Conservation (phyloP, 2,329 filamentous ascomycete species). For the Parafenestella ontariensis region DNA sequence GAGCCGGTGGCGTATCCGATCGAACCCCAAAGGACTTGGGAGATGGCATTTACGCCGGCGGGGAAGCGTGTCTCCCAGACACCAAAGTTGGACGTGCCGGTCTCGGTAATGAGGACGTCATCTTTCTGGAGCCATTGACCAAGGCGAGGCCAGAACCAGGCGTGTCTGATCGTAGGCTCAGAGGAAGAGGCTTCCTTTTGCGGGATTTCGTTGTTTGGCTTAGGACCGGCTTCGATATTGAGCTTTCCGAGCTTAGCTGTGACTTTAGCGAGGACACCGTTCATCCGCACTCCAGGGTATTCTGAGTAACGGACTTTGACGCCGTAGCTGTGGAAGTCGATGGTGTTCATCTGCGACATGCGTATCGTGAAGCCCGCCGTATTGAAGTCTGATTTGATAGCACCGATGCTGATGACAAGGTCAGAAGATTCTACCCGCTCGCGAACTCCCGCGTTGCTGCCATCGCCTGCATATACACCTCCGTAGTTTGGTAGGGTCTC, state of each 20-base stretch:
- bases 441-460: slow-evolving; percentile 70
- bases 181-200: slow-evolving; percentile 37
- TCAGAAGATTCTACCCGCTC: slow-evolving; percentile 72
- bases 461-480: slow-evolving; percentile 84
- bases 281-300: slow-evolving; percentile 80
- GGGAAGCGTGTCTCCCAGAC: slow-evolving; percentile 88
- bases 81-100: slow-evolving; percentile 86
- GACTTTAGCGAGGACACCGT: slow-evolving; percentile 76
- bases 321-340: slow-evolving; percentile 79
- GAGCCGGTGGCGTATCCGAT: slow-evolving; percentile 71
- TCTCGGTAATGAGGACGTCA: slow-evolving; percentile 86
- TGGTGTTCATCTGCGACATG: slow-evolving; percentile 76
- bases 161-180: slow-evolving; percentile 66
- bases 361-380: slow-evolving; percentile 83
- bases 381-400: slow-evolving; percentile 79
- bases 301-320: slow-evolving; percentile 78
- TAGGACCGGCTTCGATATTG: slow-evolving; percentile 60
- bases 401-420: slow-evolving; percentile 73
- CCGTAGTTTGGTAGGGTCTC: slow-evolving; percentile 78
- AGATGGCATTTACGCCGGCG: slow-evolving; percentile 76
- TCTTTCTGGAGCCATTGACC: slow-evolving; percentile 73
- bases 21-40: slow-evolving; percentile 75
- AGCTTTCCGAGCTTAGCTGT: slow-evolving; percentile 65
- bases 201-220: slow-evolving; percentile 61
- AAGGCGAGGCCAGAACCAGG: slow-evolving; percentile 79